phyloP scores from a whole-genome alignment of 1,284 basidiomycete species.

The Leccinum angustisporum region DNA sequence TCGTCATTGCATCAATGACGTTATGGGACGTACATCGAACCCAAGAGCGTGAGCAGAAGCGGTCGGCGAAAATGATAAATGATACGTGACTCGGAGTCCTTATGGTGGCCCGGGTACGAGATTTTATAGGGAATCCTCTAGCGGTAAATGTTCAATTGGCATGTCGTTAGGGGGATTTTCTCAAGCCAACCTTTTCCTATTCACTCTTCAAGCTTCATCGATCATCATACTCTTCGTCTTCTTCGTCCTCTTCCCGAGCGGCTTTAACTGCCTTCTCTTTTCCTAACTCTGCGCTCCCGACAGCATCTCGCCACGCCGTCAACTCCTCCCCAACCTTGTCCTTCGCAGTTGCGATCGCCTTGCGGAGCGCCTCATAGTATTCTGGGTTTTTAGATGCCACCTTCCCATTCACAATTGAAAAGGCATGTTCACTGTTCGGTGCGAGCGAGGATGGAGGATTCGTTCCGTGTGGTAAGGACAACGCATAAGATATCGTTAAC shows the following conservation, averaged over 20 bases:
- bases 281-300: conserved; percentile 57
- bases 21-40: no score
- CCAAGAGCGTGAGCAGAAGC: neutral
- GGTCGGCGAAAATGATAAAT: neutral
- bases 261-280: conserved; percentile 47
- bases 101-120: neutral
- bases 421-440: conserved; percentile 20
- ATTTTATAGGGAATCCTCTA: neutral
- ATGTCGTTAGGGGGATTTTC: neutral
- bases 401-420: conserved; percentile 30
- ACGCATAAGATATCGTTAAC: conserved; percentile 50
- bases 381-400: conserved; percentile 20
- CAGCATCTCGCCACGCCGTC: conserved; percentile 67
- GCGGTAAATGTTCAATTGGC: neutral
- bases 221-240: conserved; percentile 30
- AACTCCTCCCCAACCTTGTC: conserved; percentile 58
- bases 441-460: conserved; percentile 22
- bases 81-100: neutral
- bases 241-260: conserved; percentile 38
- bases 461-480: conserved; percentile 44
- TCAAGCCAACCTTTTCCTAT: neutral
- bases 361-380: conserved; percentile 54
- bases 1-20: neutral
- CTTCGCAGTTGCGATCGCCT: conserved; percentile 51
- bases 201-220: neutral